A percentile compares a stretch with the other conserved stretches of the same genome.
phyloP scores from a whole-genome alignment of 2,329 filamentous ascomycete genomes.

The Cladorrhinum sp. region DNA sequence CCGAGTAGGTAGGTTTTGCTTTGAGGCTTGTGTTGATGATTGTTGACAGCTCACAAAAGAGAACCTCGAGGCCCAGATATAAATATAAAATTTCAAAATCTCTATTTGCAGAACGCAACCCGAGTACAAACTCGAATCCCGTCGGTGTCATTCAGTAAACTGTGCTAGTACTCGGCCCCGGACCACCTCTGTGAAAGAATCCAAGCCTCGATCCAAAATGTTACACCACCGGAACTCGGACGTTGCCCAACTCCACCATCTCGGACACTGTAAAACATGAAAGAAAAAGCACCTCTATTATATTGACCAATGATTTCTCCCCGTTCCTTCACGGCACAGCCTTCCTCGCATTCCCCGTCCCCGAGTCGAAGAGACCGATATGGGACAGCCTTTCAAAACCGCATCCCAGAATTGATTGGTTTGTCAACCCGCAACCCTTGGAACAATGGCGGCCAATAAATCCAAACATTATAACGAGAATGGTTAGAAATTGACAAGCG shows the following conservation, averaged over 20 bases:
- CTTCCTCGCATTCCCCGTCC: too few relatives aligned
- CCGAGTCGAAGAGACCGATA: too few relatives aligned
- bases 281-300: background rate
- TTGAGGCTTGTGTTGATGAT: too few relatives aligned
- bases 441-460: background rate
- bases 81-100: background rate
- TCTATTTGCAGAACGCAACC: background rate
- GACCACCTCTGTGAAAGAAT: background rate
- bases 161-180: background rate
- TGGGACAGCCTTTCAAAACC: too few relatives aligned
- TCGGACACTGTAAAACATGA: background rate
- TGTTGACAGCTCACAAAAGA: too few relatives aligned
- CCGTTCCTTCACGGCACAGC: too few relatives aligned
- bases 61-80: background rate
- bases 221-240: background rate
- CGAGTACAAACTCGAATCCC: background rate
- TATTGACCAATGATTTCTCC: too few relatives aligned
- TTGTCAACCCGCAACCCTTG: background rate
- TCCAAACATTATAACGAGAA: background rate
- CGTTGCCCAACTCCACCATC: background rate
- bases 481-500: background rate
- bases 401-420: background rate
- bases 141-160: background rate
- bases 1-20: too few relatives aligned
- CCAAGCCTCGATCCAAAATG: background rate